These are phyloP conservation scores for Xylaria sp. DNA, from an alignment of 2,329 filamentous ascomycete species.

Conservation along the genomic window DNA sequence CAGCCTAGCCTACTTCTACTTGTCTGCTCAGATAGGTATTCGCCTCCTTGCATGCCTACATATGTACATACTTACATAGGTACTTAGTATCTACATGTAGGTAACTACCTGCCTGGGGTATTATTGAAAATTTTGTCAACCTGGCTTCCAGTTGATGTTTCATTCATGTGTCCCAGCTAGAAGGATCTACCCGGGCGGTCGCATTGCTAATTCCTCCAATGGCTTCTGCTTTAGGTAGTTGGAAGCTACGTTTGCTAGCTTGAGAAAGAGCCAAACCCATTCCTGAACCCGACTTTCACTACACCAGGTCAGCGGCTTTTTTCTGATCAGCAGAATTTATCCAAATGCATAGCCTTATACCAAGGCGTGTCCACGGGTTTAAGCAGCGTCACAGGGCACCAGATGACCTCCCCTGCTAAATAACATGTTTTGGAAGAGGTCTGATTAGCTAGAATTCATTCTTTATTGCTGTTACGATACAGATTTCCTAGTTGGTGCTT, in stretches of 20 bases:
- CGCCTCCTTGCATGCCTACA: background rate
- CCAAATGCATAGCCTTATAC: constrained; percentile 6
- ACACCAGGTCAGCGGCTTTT: background rate
- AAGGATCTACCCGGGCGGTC: constrained; percentile 2
- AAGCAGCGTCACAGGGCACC: constrained; percentile 19
- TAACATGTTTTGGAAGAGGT: constrained; percentile 28
- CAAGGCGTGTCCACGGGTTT: constrained; percentile 1
- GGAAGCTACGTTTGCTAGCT: constrained; percentile 15
- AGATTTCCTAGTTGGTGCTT: background rate
- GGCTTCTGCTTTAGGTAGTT: background rate
- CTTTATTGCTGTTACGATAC: constrained; percentile 27
- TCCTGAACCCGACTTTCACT: background rate
- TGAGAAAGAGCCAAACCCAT: constrained; percentile 1
- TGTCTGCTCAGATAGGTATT: background rate
- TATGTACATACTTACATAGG: background rate
- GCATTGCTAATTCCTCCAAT: background rate
- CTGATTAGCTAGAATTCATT: constrained; percentile 24
- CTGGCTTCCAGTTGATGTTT: background rate
- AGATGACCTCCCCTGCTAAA: constrained; percentile 18
- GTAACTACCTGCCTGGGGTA: too few species aligned
- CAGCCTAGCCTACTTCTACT: background rate
- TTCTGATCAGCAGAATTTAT: background rate
- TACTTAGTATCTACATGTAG: too few species aligned
- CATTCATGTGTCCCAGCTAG: background rate
- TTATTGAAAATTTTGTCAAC: background rate